Percentiles rank a stretch among this genome's conserved stretches.
phyloP scores from a whole-genome alignment of 2,329 filamentous ascomycete species.

The Tolypocladium pustulatum region DNA sequence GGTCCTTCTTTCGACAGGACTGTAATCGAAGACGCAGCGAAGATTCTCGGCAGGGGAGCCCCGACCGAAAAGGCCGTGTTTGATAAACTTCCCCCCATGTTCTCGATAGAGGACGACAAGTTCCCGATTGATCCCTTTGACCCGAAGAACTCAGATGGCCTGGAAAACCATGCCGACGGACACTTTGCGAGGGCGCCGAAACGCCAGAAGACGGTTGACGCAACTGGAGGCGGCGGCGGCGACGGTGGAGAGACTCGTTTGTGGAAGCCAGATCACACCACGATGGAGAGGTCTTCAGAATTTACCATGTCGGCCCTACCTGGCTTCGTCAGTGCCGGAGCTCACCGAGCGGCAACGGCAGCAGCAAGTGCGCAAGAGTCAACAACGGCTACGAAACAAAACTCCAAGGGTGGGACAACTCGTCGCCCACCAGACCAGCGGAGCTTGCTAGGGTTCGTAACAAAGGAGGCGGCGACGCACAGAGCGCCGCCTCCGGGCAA shows the following conservation, averaged over 20 bases:
- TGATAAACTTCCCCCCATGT: slow-evolving; percentile 40
- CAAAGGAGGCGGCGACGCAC: slow-evolving; percentile 9
- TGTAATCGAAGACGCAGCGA: slow-evolving; percentile 55
- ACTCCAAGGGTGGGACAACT: slow-evolving; percentile 14
- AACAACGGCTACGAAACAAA: slow-evolving; percentile 8
- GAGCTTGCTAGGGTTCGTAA: slow-evolving; percentile 32
- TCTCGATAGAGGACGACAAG: slow-evolving; percentile 52
- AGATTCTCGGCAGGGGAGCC: slow-evolving; percentile 55
- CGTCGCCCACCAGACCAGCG: slow-evolving; percentile 27
- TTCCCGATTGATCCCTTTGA: slow-evolving; percentile 55
- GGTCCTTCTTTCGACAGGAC: slow-evolving; percentile 60
- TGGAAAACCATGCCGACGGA: slow-evolving; percentile 8
- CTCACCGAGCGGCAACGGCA: slow-evolving; percentile 35
- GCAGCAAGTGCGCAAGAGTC: slow-evolving; percentile 9
- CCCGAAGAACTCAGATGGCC: slow-evolving; percentile 14
- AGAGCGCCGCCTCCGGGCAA: slow-evolving; percentile 4
- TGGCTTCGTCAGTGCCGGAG: slow-evolving; percentile 52
- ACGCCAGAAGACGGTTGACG: slow-evolving; percentile 15
- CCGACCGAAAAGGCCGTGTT: slow-evolving; percentile 47
- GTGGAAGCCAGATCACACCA: slow-evolving; percentile 37
- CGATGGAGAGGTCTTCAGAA: slow-evolving; percentile 46
- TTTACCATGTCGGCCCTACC: slow-evolving; percentile 49
- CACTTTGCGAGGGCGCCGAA: slow-evolving; percentile 15
- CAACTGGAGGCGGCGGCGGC: slow-evolving; percentile 7
- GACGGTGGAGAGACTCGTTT: slow-evolving; percentile 15